Conservation (phyloP, 805 yeast species). For the Pichia heedii region DNA sequence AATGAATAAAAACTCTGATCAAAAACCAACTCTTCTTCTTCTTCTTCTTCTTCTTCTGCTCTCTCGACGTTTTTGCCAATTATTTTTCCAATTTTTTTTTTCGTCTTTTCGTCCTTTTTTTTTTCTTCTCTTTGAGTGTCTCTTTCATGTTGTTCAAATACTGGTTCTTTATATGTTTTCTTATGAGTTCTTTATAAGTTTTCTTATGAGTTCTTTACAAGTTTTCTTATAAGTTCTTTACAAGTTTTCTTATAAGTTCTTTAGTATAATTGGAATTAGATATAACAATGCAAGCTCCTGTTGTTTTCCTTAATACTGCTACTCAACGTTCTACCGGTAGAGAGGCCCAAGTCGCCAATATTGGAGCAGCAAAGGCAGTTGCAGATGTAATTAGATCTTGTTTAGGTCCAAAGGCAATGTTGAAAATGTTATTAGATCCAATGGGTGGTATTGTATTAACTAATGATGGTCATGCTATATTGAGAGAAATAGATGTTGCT, state of each 20-base stretch:
- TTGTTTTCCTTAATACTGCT: conserved; percentile 75
- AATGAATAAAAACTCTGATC: too few relatives aligned
- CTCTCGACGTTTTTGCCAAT: conserved; percentile 18
- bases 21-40: too few relatives aligned
- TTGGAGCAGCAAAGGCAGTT: conserved; percentile 99
- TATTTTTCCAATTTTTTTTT: too few relatives aligned
- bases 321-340: conserved; percentile 94
- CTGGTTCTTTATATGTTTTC: too few relatives aligned
- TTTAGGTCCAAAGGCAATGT: conserved; percentile 98
- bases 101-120: conserved; percentile 20
- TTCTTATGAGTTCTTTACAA: too few relatives aligned
- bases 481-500: conserved; percentile 93
- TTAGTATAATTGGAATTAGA: too few relatives aligned
- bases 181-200: too few relatives aligned
- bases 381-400: conserved; percentile 97
- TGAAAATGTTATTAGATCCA: conserved; percentile 95
- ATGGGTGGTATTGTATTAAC: conserved; percentile 94
- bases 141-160: conserved; percentile 12
- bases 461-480: conserved; percentile 97
- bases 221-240: too few relatives aligned
- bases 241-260: too few relatives aligned
- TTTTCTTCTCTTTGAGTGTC: conserved; percentile 12
- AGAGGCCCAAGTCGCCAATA: conserved; percentile 92
- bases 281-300: conserved; percentile 72
- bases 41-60: conserved; percentile 15